Conservation (phyloP, 148 eudicot species). For the Dianthus caryophyllus region DNA sequence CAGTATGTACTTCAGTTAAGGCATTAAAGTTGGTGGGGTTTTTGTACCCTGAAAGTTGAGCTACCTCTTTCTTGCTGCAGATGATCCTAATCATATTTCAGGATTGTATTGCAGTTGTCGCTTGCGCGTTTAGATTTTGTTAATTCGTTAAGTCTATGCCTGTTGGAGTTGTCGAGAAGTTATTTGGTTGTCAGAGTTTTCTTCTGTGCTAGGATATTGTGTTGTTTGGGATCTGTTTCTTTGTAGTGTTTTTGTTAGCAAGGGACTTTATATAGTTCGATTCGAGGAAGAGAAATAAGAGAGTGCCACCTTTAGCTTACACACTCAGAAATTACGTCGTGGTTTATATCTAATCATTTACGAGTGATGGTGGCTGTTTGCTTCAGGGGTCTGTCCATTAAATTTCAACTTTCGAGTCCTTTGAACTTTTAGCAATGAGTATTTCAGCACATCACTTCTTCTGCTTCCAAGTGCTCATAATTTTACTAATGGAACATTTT, state of each 20-base stretch:
- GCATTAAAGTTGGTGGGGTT: conserved; percentile 14
- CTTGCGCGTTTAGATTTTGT: background rate
- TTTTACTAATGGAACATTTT: background rate
- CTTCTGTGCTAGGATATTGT: background rate
- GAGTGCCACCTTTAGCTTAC: background rate
- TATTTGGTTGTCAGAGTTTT: background rate
- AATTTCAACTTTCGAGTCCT: background rate
- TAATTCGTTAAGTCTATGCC: background rate
- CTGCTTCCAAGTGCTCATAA: background rate
- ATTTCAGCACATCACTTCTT: background rate
- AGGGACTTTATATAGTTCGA: background rate
- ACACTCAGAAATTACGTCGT: too few relatives aligned
- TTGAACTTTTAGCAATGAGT: background rate
- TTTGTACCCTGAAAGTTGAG: conserved; percentile 15
- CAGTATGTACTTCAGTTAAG: conserved; percentile 10
- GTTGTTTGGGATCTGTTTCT: background rate
- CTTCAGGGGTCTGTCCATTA: background rate
- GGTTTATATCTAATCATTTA: background rate
- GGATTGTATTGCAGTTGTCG: background rate
- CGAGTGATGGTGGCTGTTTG: background rate
- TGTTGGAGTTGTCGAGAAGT: background rate
- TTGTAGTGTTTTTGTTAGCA: background rate
- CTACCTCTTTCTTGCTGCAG: conserved; percentile 12
- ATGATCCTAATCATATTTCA: conserved; percentile 1
- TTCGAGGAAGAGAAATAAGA: background rate